Base-by-base conservation (phyloP, 306 rosid species). In the Ziziphus jujuba region DNA sequence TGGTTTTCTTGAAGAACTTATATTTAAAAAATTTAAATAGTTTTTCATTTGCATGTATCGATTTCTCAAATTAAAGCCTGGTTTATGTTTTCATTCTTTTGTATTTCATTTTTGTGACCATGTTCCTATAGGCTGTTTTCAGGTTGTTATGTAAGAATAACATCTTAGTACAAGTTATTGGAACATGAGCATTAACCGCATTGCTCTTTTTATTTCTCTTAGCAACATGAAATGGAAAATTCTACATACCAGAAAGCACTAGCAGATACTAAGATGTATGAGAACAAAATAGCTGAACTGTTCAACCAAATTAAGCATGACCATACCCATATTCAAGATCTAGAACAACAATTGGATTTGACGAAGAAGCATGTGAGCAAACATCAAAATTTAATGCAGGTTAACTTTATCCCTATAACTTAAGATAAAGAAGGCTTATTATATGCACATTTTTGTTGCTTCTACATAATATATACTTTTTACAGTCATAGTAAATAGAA, bases 231-330 rank as follows among this genome's bases (percentile, higher is more conserved):
- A 61, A 68, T 72, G 69, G 79, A 84, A 21, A 80, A 79, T 62
- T 78, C 81, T 24, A 67, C 71, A 56, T 67, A 36, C 74, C 79
- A 81, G 59, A 73, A 59, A 66, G 79, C 79, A 49, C 75, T 86
- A 14, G 73, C 80, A 0, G 84, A 81, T 53, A 66, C 86, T 51
- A 74, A 79, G 79, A 74, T 78, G 65, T 75, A 81, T 59, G 82
- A 87, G 83, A 77, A 77, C 20, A 79, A 79, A 77, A 64, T 84
- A 62, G 61, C 68, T 15, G 83, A 79, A 47, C 63, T 87, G 56
- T 71, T 59, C 52, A 69, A 84, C 66, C 85, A 81, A 70, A 31
- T 81, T 60, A 75, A 76, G 65, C 80, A 81, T 71, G 78, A 87
- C 67, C 72, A 45, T 10, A 59, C 63, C 63, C 70, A 10, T 40